Percentiles rank a stretch among this genome's conserved stretches.
These are phyloP conservation scores for Moricandia arvensis DNA, from an alignment of 345 rosid species.

Conservation along the genomic window DNA sequence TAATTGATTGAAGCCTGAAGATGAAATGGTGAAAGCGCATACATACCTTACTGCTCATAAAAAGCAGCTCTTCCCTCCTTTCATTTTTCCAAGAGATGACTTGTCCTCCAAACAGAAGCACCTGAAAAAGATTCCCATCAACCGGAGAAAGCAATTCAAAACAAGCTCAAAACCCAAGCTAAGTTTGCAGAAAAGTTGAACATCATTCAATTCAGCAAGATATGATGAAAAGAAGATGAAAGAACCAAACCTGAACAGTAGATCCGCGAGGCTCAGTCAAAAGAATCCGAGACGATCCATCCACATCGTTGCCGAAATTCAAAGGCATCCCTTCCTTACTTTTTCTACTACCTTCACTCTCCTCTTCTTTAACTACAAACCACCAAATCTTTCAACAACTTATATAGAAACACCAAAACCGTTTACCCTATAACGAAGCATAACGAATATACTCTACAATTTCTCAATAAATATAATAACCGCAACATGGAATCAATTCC, in stretches of 20 bases:
- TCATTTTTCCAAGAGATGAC: conserved; percentile 95
- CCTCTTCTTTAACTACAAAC: conserved; percentile 38
- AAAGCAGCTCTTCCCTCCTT: conserved; percentile 79
- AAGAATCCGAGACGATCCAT: conserved; percentile 64
- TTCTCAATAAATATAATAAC: neutral
- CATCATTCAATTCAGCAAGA: neutral
- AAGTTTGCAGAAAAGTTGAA: too few species aligned
- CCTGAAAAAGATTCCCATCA: conserved; percentile 43
- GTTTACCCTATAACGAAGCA: neutral
- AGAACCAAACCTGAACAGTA: conserved; percentile 61
- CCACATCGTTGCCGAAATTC: conserved; percentile 58
- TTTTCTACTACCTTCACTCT: conserved; percentile 49
- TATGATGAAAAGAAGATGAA: neutral
- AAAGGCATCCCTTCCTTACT: conserved; percentile 54
- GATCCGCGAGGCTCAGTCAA: conserved; percentile 85
- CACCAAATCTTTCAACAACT: conserved; percentile 15
- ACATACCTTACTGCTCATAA: conserved; percentile 77
- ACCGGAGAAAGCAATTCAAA: too few species aligned
- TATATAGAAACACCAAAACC: conserved; percentile 1
- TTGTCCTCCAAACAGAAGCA: conserved; percentile 83
- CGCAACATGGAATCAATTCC: conserved; percentile 22
- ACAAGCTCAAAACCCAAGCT: too few species aligned
- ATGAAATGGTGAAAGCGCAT: too few species aligned
- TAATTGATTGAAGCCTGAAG: neutral
- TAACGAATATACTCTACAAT: conserved; percentile 14